Evolutionary conservation across 2,329 filamentous ascomycete genomes (phyloP), one percentile per base, ranked within the genome.

Genomic region (Clonostachys rosea): DNA sequence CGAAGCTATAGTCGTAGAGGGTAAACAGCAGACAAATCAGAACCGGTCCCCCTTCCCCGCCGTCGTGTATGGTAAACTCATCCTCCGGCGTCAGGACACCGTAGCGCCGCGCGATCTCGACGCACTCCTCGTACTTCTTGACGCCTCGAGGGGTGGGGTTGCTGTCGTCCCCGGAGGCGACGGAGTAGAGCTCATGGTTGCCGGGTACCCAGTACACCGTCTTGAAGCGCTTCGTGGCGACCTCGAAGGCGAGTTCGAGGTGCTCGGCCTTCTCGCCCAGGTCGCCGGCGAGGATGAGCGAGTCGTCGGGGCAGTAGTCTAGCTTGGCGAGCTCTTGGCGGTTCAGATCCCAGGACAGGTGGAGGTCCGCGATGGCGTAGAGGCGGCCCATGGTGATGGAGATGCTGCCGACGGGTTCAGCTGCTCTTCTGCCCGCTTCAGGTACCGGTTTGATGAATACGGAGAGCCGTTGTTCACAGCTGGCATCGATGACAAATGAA

Each of bases 1-100:
- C 66, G 59, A 81, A 82, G 50, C 68, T 75, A 61, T 82, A 82
- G 61, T 82, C 78, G 64, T 81, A 82, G 13, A 82, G 64, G 1
- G 78, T 80, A 65, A 81, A 82, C 44, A 79, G 70, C 34, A 75
- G 78, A 34, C 73, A 75, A 39, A 82, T 69, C 36, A 81, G 50
- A 6, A 64, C 73, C 6, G 71, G 71, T 5, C 66, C 66, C 18
- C 70, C 73, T 8, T 70, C 67, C n/a, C 74, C 76, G 5, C 78
- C 67, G 77, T 77, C 81, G 18, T 70, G 60, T 34, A 67, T 64
- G 24, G 24, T 9, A 53, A 67, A 81, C 6, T 76, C 73, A 56
- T 82, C 78, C 54, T 81, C 77, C 11, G 78, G 78, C 6, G 78
- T 81, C 48, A 70, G 61, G 13, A 82, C 70, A 35, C 75, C 76